Conservation (phyloP, 306 rosid genomes). For the Castanea sativa region DNA sequence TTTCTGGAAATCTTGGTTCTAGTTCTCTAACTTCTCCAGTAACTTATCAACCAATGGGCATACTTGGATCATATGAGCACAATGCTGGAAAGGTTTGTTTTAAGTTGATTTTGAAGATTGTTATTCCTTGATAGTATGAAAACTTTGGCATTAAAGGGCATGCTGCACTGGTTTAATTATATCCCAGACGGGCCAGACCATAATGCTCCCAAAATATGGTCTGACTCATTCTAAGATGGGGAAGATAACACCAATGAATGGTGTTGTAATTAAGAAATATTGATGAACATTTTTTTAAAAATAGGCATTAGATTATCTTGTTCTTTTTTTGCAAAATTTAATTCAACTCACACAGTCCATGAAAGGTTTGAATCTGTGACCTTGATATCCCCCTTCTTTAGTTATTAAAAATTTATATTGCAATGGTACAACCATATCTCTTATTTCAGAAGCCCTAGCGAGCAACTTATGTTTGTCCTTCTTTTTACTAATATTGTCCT, state of each 20-base stretch:
- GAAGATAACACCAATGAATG: background rate
- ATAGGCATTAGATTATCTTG: background rate
- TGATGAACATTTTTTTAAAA: background rate
- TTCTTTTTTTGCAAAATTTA: background rate
- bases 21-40: slow-evolving; percentile 42
- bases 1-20: slow-evolving; percentile 38
- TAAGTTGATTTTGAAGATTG: background rate
- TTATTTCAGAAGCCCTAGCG: background rate
- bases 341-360: background rate
- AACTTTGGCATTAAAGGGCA: background rate
- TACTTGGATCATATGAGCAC: slow-evolving; percentile 49
- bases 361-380: background rate
- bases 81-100: slow-evolving; percentile 48
- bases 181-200: background rate
- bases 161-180: background rate
- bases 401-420: background rate
- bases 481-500: background rate
- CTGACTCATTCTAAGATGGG: background rate
- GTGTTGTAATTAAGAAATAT: background rate
- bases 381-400: background rate
- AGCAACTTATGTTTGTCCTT: background rate
- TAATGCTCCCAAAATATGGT: background rate
- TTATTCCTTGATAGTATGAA: background rate
- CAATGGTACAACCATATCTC: background rate
- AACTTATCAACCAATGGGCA: slow-evolving; percentile 54